Evolutionary conservation across 2,329 filamentous ascomycete genomes (phyloP).

Genomic region (Fusarium albidum): DNA sequence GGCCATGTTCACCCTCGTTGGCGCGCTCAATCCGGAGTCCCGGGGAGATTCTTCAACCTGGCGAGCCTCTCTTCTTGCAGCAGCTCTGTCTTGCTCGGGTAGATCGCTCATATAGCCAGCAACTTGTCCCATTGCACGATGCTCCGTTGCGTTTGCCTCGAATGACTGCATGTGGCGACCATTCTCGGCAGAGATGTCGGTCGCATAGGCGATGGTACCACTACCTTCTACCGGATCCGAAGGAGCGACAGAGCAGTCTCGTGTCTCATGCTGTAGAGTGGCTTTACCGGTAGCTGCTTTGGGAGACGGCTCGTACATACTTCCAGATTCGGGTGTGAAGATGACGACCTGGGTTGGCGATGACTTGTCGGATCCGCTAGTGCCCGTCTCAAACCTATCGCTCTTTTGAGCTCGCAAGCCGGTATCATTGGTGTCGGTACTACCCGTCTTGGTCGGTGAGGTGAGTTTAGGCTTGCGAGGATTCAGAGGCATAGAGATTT

Average conservation of each 20-base stretch:
- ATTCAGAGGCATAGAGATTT: constrained; percentile 45
- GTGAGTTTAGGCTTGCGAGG: constrained; percentile 27
- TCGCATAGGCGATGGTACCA: not conserved
- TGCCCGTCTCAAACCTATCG: constrained; percentile 9
- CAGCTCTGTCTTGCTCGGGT: not conserved
- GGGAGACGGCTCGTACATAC: constrained; percentile 14
- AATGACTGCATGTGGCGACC: not conserved
- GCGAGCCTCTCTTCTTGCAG: not conserved
- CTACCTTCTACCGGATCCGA: not conserved
- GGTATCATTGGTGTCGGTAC: not conserved
- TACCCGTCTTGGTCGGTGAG: constrained; percentile 8
- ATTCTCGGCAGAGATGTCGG: no score
- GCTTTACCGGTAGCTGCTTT: not conserved
- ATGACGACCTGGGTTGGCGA: constrained; percentile 18
- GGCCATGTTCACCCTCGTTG: not conserved
- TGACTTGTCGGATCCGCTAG: constrained; percentile 12
- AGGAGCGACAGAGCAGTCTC: not conserved
- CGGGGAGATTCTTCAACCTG: not conserved
- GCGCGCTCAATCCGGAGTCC: constrained; percentile 1
- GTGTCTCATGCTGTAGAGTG: not conserved
- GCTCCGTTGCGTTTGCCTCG: not conserved
- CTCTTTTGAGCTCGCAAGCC: not conserved
- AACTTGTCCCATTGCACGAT: not conserved
- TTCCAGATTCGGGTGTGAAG: constrained; percentile 20
- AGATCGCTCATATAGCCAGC: not conserved